These are phyloP conservation scores for Pseudogymnoascus sp. DNA, from an alignment of 2,329 filamentous ascomycete species.

Conservation along the genomic window DNA sequence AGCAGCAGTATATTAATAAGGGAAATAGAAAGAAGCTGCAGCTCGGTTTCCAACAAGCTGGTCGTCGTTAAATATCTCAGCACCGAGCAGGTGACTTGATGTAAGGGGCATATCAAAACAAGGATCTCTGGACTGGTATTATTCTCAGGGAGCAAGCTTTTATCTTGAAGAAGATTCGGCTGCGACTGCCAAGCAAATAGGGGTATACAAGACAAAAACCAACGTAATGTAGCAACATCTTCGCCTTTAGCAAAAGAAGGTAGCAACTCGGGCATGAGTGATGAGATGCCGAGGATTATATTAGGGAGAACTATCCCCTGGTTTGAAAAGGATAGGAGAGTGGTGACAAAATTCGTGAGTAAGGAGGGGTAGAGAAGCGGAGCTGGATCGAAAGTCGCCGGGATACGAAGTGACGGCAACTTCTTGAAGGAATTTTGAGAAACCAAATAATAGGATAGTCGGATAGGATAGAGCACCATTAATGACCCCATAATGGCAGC, in stretches of 20 bases:
- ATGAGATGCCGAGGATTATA: conserved; percentile 69
- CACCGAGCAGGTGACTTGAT: conserved; percentile 65
- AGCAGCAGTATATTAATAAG: conserved; percentile 76
- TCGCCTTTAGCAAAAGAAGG: conserved; percentile 49
- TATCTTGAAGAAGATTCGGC: background rate
- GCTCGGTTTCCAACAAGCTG: conserved; percentile 76
- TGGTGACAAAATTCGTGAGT: conserved; percentile 66
- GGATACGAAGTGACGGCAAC: conserved; percentile 41
- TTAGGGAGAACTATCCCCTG: conserved; percentile 62
- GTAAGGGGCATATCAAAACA: conserved; percentile 68
- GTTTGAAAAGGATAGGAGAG: conserved; percentile 59
- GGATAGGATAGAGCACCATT: conserved; percentile 48
- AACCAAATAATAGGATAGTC: conserved; percentile 40
- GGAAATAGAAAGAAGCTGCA: conserved; percentile 75
- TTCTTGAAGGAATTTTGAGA: conserved; percentile 19
- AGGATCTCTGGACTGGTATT: conserved; percentile 29
- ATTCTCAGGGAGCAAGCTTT: conserved; percentile 23
- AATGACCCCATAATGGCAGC: conserved; percentile 31
- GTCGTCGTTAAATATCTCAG: conserved; percentile 79
- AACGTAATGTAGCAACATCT: conserved; percentile 62
- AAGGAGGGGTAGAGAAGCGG: conserved; percentile 78
- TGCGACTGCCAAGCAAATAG: conserved; percentile 29
- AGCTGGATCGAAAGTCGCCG: conserved; percentile 78
- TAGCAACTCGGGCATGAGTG: conserved; percentile 64
- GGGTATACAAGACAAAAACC: conserved; percentile 66